These are phyloP conservation scores for Metschnikowia lochheadii DNA, from an alignment of 805 yeast species.

Conservation along the genomic window DNA sequence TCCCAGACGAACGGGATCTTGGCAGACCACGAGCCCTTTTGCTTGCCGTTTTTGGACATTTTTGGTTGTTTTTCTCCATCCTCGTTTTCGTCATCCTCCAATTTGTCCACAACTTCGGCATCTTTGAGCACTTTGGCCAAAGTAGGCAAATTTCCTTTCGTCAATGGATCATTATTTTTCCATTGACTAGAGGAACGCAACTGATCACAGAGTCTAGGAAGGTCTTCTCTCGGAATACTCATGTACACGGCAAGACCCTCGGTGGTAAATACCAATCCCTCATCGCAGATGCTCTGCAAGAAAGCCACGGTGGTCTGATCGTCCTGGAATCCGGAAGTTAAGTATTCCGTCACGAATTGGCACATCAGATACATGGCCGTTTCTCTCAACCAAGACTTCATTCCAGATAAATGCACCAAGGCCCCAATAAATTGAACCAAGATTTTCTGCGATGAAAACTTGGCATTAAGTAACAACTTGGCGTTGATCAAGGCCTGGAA, in stretches of 20 bases:
- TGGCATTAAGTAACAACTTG: slow-evolving; percentile 21
- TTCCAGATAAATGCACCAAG: slow-evolving; percentile 53
- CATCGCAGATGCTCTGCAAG: slow-evolving; percentile 45
- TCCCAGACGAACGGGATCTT: slow-evolving; percentile 76
- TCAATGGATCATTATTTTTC: slow-evolving; percentile 70
- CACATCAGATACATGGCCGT: slow-evolving; percentile 69
- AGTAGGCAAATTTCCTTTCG: slow-evolving; percentile 59
- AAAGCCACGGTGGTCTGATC: slow-evolving; percentile 24
- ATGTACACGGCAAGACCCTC: slow-evolving; percentile 80
- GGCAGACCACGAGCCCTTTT: slow-evolving; percentile 71
- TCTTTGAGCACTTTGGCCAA: slow-evolving; percentile 65
- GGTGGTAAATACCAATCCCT: slow-evolving; percentile 57
- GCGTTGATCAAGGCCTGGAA: slow-evolving; percentile 65
- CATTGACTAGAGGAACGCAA: slow-evolving; percentile 37
- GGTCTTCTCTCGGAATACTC: slow-evolving; percentile 37
- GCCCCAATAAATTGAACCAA: slow-evolving; percentile 43
- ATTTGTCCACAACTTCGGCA: slow-evolving; percentile 38
- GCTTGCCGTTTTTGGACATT: slow-evolving; percentile 34
- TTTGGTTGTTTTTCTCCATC: slow-evolving; percentile 14
- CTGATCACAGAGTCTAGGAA: slow-evolving; percentile 18
- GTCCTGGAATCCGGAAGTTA: slow-evolving; percentile 10
- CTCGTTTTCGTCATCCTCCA: slow-evolving; percentile 29
- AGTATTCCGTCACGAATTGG: slow-evolving; percentile 35
- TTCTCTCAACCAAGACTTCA: slow-evolving; percentile 85
- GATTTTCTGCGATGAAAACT: slow-evolving; percentile 14